phyloP scores from a whole-genome alignment of 306 rosid species.

The Parietaria judaica region DNA sequence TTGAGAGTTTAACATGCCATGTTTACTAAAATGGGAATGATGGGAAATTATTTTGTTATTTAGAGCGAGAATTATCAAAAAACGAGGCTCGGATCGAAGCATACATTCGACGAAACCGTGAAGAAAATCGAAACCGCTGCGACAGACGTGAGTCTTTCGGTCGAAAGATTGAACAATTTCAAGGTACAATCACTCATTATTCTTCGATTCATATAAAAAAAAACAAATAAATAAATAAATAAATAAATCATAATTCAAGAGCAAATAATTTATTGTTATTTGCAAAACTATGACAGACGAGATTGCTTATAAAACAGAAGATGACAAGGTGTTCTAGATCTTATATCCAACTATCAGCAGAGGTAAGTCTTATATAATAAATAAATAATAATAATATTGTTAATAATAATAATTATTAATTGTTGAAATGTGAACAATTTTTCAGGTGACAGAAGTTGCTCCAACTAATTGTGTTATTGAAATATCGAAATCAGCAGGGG shows the following conservation, averaged over 20 bases:
- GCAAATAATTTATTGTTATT: too few relatives aligned
- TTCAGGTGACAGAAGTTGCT: slow-evolving; percentile 73
- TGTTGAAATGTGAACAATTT: slow-evolving; percentile 16
- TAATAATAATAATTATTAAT: too few relatives aligned
- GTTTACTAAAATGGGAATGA: background rate
- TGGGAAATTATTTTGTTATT: slow-evolving; percentile 16
- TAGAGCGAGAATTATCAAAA: slow-evolving; percentile 45
- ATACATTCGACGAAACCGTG: slow-evolving; percentile 49
- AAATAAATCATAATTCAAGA: background rate
- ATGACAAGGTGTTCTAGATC: slow-evolving; percentile 61
- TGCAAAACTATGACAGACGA: slow-evolving; percentile 35
- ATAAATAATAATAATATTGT: too few relatives aligned
- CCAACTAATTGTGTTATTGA: slow-evolving; percentile 68
- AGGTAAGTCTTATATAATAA: slow-evolving; percentile 28
- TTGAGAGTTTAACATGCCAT: background rate
- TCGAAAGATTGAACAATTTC: slow-evolving; percentile 44
- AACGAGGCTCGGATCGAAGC: slow-evolving; percentile 54
- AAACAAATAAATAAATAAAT: background rate
- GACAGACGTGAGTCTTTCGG: slow-evolving; percentile 40
- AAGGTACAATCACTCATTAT: slow-evolving; percentile 27
- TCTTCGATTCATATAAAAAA: background rate
- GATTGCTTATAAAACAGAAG: slow-evolving; percentile 41
- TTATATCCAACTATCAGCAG: slow-evolving; percentile 47
- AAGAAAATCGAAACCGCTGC: slow-evolving; percentile 82
- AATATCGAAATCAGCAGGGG: slow-evolving; percentile 66